Percentiles rank a stretch among this genome's conserved stretches.
Conservation (phyloP, 2,329 filamentous ascomycete species). For the Ophiostoma quercus region DNA sequence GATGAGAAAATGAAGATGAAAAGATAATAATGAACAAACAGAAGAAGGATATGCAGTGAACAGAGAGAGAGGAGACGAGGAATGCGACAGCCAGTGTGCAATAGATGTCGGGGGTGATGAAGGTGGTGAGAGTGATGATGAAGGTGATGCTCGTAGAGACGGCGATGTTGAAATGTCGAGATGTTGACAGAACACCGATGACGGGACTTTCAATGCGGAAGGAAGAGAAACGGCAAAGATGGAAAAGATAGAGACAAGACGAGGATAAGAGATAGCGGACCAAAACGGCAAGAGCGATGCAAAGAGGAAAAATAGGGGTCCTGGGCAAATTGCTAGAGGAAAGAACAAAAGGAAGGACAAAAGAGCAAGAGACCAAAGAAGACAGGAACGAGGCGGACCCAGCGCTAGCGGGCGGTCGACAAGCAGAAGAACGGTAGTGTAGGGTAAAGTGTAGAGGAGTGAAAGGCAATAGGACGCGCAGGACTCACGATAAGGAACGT, state of each 20-base stretch:
- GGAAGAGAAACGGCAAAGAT: neutral
- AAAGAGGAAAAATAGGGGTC: slow-evolving; percentile 12
- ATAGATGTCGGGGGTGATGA: neutral
- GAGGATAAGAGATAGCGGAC: neutral
- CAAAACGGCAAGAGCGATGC: slow-evolving; percentile 4
- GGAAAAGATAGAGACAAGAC: too few relatives aligned
- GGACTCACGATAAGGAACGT: too few relatives aligned
- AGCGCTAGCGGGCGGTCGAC: neutral
- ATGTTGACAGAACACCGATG: neutral
- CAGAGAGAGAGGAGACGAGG: neutral
- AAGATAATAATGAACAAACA: neutral
- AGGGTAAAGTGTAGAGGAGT: neutral
- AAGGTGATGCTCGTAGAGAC: neutral
- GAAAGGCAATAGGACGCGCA: neutral
- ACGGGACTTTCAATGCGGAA: slow-evolving; percentile 3
- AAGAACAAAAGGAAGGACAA: neutral
- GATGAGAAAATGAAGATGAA: neutral
- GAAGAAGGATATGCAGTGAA: neutral
- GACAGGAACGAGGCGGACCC: neutral
- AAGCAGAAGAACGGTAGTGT: neutral
- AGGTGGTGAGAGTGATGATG: neutral
- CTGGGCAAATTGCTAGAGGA: neutral
- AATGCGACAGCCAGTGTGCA: slow-evolving; percentile 5
- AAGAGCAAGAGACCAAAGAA: neutral
- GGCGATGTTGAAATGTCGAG: neutral